Conservation (phyloP, 768 basidiomycete genomes). For the Mycena galopus region DNA sequence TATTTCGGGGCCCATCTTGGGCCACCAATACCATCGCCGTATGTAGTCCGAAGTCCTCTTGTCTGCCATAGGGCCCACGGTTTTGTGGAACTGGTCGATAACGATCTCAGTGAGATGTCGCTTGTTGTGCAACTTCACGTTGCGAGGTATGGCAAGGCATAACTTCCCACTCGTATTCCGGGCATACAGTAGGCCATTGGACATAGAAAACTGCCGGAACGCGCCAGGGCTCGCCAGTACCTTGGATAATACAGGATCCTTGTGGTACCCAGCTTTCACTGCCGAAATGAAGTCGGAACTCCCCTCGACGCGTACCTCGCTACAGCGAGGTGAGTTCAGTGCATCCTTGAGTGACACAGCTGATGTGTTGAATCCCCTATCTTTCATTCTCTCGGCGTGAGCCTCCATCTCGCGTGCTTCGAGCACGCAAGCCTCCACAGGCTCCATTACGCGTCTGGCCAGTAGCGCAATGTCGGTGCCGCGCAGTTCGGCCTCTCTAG, state of each 20-base stretch:
- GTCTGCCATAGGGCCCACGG: too few species aligned
- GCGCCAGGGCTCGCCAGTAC: not conserved
- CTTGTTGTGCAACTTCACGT: not conserved
- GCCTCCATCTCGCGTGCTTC: not conserved
- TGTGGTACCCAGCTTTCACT: not conserved
- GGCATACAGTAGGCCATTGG: not conserved
- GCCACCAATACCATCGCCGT: too few species aligned
- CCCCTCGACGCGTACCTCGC: not conserved
- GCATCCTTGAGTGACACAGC: not conserved
- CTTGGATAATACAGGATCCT: not conserved
- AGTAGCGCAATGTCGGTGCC: not conserved
- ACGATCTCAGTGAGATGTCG: not conserved
- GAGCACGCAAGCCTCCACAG: conserved; percentile 3
- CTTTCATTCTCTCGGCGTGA: not conserved
- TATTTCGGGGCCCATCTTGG: too few species aligned
- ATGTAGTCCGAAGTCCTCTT: too few species aligned
- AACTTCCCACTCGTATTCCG: not conserved
- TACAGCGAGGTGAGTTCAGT: not conserved
- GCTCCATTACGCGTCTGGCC: not conserved
- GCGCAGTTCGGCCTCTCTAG: not conserved
- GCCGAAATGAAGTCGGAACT: not conserved
- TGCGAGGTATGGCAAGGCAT: not conserved
- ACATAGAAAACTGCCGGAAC: not conserved
- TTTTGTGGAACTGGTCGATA: not conserved
- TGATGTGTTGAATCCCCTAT: not conserved